Base-by-base conservation (phyloP, 2,329 filamentous ascomycete genomes). In the Rhytidhysteron rufulum region DNA sequence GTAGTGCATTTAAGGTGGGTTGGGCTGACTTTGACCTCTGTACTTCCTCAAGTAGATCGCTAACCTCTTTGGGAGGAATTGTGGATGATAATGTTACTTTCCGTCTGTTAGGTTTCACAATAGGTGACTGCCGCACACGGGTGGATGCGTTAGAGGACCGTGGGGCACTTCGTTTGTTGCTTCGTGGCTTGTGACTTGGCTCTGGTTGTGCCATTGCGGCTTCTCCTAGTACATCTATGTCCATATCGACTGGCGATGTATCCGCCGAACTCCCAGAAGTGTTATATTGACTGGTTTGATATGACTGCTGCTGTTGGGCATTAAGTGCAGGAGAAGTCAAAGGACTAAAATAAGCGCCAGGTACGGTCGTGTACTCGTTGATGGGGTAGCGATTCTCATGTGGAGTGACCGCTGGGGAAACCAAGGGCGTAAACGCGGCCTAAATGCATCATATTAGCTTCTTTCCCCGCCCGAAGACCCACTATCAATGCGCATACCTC, bases 361-460 rank as follows among this genome's bases (percentile, higher is more conserved):
- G 82, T 3, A 86, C 74, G 5, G 78, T 75, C 53, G 80, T 53
- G 45, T 65, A 87, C 40, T 79, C 75, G 10, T 72, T 70, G 27
- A 72, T 54, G 39, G 64, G 51, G 60, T 87, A 88, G 48, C 83
- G 80, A 31, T 79, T 73, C 55, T 90, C 87, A 37, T 89, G 73
- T 17, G 87, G 86, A 2, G 86, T 90, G 31, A 91, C 86, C 4
- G 86, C 87, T n/a, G 87, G 87, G 15, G 87, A 90, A 9, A 87
- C 86, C 21, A 91, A 74, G 1, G 87, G 87, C 2, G 86, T 91
- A 58, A 90, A 90, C 8, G 82, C 74, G 77, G 87, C 81, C 80
- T 85, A 24, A n/a, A 21, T 37, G n/a, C 9, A 30, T 34, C 55
- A 20, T 38, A 50, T 46, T 42, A 62, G 60, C 49, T 45, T 57